Base-by-base conservation (phyloP, 345 rosid species). In the Aquilaria yunnanensis region DNA sequence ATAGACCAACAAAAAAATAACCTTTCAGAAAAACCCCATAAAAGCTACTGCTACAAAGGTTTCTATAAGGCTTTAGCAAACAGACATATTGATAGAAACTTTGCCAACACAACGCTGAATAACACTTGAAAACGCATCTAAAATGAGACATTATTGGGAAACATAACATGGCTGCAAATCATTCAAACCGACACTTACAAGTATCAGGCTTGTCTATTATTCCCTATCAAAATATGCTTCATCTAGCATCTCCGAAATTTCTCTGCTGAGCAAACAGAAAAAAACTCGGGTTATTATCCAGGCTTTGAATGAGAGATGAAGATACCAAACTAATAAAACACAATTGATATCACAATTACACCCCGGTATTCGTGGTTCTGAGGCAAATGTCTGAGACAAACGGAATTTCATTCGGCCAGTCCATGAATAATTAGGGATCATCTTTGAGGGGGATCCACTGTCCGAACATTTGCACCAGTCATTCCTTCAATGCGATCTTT, bases 401-500 rank as follows among this genome's bases (percentile, higher is more conserved):
- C 14, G 51, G 29, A 46, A 37, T 62, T 54, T 66, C 47, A 47
- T 57, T 71, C 68, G 41, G 52, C 60, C 65, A 13, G 67, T 49
- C 45, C 61, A 41, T 62, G 66, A 47, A 64, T 76, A 47, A 31
- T 59, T 72, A 49, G 31, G 65, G 49, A 61, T 86, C 83, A 90
- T 87, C 99, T 86, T 71, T 86, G 97, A 14, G 87, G 96, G 56
- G 96, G 89, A 74, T 90, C 97, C 70, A 90, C 85, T 0, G 92
- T 94, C 65, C 97, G 86, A 57, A 90, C 88, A 65, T 78, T 94
- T 56, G 90, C 97, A 66, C 92, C 82, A 3, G 87, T 74, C 90
- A 90, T 83, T 72, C 92, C 96, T 70, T 94, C 99, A 33, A 94
- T 85, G 63, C 76, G 78, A 63, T 88, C 97, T 80, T 88, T 94